These are phyloP conservation scores for Penicillium diatomitis DNA, from an alignment of 495 filamentous ascomycete genomes.

Conservation along the genomic window DNA sequence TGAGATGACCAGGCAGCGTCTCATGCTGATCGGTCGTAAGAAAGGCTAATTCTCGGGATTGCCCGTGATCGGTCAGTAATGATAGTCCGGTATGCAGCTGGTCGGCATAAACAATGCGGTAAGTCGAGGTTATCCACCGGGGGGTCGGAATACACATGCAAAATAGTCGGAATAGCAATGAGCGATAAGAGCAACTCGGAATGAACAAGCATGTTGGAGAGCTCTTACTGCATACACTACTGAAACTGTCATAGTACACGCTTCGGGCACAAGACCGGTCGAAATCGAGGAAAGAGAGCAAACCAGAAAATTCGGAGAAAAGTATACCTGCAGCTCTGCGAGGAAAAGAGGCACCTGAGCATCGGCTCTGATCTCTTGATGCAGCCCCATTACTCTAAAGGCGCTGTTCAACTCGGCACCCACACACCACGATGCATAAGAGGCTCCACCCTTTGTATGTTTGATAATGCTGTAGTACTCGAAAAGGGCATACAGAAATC, in stretches of 20 bases:
- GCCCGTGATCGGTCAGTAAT: neutral
- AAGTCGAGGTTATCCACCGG: neutral
- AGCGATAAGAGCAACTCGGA: neutral
- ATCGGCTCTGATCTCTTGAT: neutral
- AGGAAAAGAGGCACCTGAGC: neutral
- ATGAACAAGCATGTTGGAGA: neutral
- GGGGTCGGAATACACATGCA: neutral
- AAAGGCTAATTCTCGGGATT: neutral
- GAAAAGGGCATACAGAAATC: neutral
- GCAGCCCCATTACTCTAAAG: neutral
- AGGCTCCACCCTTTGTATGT: constrained; percentile 1
- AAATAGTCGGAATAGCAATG: neutral
- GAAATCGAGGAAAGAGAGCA: no score
- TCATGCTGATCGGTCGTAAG: neutral
- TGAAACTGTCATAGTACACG: no score
- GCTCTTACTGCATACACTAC: neutral
- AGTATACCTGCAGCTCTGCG: neutral
- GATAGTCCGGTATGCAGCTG: neutral
- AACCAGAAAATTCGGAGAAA: no score
- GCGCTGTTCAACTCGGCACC: neutral
- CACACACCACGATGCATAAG: neutral
- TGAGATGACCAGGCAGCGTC: no score
- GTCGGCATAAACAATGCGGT: neutral
- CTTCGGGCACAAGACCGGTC: no score
- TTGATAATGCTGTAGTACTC: constrained; percentile 1